Evolutionary conservation across 257 asterid genomes (phyloP).

Genomic region (Rhazya stricta): DNA sequence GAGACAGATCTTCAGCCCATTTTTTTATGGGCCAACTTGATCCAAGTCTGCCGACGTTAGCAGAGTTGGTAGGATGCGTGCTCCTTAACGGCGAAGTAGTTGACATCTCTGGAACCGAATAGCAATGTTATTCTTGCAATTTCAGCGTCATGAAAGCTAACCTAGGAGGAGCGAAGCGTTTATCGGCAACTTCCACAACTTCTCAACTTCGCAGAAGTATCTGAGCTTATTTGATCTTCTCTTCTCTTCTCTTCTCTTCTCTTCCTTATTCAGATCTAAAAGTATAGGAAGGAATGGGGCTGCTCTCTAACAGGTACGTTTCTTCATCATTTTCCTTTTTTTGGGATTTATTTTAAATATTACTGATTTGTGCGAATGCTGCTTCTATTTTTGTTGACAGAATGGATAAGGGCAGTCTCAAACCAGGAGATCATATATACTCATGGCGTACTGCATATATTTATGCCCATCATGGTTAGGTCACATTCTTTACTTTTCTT

Average conservation of each 20-base stretch:
- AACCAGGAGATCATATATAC: slow-evolving; percentile 92
- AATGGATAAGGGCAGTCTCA: slow-evolving; percentile 54
- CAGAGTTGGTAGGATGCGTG: too few relatives aligned
- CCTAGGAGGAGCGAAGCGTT: slow-evolving; percentile 1
- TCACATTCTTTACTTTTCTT: neutral
- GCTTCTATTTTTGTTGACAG: slow-evolving; percentile 30
- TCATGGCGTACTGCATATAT: slow-evolving; percentile 88
- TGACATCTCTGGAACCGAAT: too few relatives aligned
- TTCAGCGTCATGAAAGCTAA: neutral
- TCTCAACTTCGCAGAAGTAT: neutral
- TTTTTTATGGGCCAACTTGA: neutral
- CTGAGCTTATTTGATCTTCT: neutral
- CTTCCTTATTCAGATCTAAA: neutral
- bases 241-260: too few relatives aligned
- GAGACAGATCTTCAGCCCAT: neutral
- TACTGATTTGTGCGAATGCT: neutral
- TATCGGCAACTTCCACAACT: slow-evolving; percentile 3
- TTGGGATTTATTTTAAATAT: neutral
- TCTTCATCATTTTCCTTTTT: neutral
- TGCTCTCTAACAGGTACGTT: slow-evolving; percentile 34
- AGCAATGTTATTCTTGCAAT: neutral
- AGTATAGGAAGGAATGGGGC: slow-evolving; percentile 19
- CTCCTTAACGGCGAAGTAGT: slow-evolving; percentile 13
- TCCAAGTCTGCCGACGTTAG: neutral
- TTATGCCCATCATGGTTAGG: slow-evolving; percentile 89